phyloP scores from a whole-genome alignment of 495 filamentous ascomycete species.

The Aspergillus coremiiformis region DNA sequence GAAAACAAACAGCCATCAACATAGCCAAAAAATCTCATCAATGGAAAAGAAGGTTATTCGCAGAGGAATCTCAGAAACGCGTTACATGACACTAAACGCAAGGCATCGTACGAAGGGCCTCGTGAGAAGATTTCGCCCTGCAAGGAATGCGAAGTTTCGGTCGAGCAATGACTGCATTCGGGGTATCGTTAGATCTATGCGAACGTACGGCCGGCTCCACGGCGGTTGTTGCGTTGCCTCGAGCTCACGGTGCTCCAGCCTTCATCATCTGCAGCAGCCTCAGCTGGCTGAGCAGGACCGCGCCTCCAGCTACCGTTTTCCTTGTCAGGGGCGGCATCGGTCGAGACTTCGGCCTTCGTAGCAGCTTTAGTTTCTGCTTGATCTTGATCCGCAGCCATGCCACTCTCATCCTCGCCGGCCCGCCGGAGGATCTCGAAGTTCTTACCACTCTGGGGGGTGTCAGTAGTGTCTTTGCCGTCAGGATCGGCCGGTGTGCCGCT shows the following conservation, averaged over 20 bases:
- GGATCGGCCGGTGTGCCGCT: conserved; percentile 34
- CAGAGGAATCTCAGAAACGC: not conserved
- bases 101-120: conserved; percentile 13
- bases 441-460: conserved; percentile 36
- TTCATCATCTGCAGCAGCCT: conserved; percentile 53
- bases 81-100: conserved; percentile 6
- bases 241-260: conserved; percentile 71
- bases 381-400: conserved; percentile 31
- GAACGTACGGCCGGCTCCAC: conserved; percentile 42
- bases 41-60: not conserved
- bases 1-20: conserved; percentile 20
- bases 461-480: conserved; percentile 39
- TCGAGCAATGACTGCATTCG: conserved; percentile 21
- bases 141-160: conserved; percentile 12
- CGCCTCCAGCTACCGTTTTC: conserved; percentile 37
- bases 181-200: conserved; percentile 43
- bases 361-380: conserved; percentile 19
- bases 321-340: conserved; percentile 32
- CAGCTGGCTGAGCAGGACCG: conserved; percentile 23
- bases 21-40: conserved; percentile 24
- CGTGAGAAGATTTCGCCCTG: not conserved
- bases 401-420: conserved; percentile 40
- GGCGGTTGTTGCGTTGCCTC: conserved; percentile 46
- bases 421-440: conserved; percentile 51
- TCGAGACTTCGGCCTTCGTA: conserved; percentile 29